Percentiles rank a stretch among this genome's conserved stretches.
These are phyloP conservation scores for Wickerhamomyces sp. DNA, from an alignment of 1,139 yeast species.

Conservation along the genomic window DNA sequence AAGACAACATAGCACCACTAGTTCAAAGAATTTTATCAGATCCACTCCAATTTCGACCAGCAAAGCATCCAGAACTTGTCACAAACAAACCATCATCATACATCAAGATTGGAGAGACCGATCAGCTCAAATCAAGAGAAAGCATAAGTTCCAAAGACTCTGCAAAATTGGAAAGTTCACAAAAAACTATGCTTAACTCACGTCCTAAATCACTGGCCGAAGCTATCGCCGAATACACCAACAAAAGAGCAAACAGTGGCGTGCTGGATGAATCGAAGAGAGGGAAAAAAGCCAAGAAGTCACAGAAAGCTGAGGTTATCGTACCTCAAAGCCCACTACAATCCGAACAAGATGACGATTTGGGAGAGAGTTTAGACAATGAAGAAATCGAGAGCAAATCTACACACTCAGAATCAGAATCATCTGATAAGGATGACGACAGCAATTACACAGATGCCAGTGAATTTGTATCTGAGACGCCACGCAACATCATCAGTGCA, in stretches of 20 bases:
- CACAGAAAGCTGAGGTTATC: slow-evolving; percentile 1
- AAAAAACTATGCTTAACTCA: not conserved
- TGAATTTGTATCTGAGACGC: slow-evolving; percentile 8
- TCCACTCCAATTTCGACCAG: slow-evolving; percentile 57
- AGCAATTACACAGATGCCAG: slow-evolving; percentile 12
- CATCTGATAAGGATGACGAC: slow-evolving; percentile 18
- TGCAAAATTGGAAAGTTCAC: not conserved
- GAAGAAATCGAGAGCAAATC: slow-evolving; percentile 4
- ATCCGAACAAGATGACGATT: slow-evolving; percentile 5
- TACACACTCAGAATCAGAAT: not conserved
- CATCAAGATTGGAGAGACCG: slow-evolving; percentile 20
- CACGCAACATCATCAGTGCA: slow-evolving; percentile 15
- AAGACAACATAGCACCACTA: slow-evolving; percentile 30
- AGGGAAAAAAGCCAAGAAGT: slow-evolving; percentile 2
- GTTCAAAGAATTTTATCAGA: slow-evolving; percentile 54
- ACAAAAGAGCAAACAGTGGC: slow-evolving; percentile 37
- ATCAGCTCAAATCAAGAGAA: too few relatives aligned
- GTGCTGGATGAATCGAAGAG: slow-evolving; percentile 7
- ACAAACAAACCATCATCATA: slow-evolving; percentile 26
- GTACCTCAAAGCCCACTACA: not conserved
- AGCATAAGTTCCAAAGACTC: slow-evolving; percentile 6
- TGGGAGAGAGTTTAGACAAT: slow-evolving; percentile 11
- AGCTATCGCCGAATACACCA: slow-evolving; percentile 51
- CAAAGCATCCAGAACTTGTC: slow-evolving; percentile 36
- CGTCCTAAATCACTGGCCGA: slow-evolving; percentile 46